Evolutionary conservation across 2,329 filamentous ascomycete genomes (phyloP).

Genomic region (Colletotrichum paranaense): DNA sequence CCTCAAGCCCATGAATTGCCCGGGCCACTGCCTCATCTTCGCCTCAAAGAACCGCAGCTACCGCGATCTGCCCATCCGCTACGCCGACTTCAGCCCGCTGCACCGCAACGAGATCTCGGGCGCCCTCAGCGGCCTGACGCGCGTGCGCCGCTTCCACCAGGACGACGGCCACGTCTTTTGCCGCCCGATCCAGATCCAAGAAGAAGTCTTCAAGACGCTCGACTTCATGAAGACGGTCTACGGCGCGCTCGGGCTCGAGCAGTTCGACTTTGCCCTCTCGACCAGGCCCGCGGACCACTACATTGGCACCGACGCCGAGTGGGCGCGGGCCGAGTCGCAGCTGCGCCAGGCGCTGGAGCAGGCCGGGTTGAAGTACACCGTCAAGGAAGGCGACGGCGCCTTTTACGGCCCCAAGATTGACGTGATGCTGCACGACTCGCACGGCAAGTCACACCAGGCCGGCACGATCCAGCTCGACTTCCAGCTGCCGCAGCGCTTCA

Average conservation of each 20-base stretch:
- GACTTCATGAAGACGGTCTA: slow-evolving; percentile 82
- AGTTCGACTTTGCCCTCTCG: slow-evolving; percentile 81
- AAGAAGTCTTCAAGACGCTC: slow-evolving; percentile 79
- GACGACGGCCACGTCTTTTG: slow-evolving; percentile 95
- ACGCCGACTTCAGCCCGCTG: slow-evolving; percentile 89
- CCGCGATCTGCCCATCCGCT: slow-evolving; percentile 83
- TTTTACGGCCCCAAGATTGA: slow-evolving; percentile 96
- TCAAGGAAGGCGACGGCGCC: slow-evolving; percentile 86
- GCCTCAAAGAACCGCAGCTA: slow-evolving; percentile 79
- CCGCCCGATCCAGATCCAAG: slow-evolving; percentile 77
- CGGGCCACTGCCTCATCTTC: slow-evolving; percentile 88
- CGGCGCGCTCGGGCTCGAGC: slow-evolving; percentile 74
- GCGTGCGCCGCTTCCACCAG: slow-evolving; percentile 88
- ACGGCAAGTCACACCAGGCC: slow-evolving; percentile 89
- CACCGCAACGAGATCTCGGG: slow-evolving; percentile 89
- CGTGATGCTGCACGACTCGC: slow-evolving; percentile 81
- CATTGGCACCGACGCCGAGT: slow-evolving; percentile 79
- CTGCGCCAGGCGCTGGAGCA: slow-evolving; percentile 63
- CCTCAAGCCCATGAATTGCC: slow-evolving; percentile 94
- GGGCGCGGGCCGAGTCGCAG: slow-evolving; percentile 58
- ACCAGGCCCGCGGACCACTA: slow-evolving; percentile 81
- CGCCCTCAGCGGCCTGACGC: slow-evolving; percentile 82
- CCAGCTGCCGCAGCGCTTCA: slow-evolving; percentile 86
- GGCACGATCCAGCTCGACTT: slow-evolving; percentile 93
- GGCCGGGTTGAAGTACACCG: slow-evolving; percentile 77